These are phyloP conservation scores for Juglanconis oblonga DNA, from an alignment of 2,329 filamentous ascomycete genomes.

Conservation along the genomic window DNA sequence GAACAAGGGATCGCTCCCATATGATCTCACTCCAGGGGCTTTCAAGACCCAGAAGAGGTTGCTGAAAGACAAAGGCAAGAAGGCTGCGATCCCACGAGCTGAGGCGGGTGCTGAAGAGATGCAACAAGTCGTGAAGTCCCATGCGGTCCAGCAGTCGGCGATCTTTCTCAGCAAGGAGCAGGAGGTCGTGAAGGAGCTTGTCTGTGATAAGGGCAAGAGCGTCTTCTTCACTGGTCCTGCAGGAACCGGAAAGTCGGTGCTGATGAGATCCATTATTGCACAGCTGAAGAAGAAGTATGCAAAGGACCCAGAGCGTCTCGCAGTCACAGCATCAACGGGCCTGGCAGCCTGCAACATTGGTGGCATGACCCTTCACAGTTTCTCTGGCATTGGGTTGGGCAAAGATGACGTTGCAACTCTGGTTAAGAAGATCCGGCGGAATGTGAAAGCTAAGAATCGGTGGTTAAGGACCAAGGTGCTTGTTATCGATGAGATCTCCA, in stretches of 20 bases:
- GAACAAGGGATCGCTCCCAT: conserved; percentile 44
- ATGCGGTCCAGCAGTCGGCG: conserved; percentile 42
- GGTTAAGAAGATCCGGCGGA: conserved; percentile 86
- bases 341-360: conserved; percentile 96
- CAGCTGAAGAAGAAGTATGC: conserved; percentile 73
- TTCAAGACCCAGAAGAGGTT: conserved; percentile 77
- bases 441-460: conserved; percentile 80
- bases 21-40: conserved; percentile 72
- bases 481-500: conserved; percentile 92
- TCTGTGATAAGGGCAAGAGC: conserved; percentile 76
- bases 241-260: conserved; percentile 92
- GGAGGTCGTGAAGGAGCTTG: conserved; percentile 75
- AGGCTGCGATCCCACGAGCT: conserved; percentile 32
- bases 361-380: conserved; percentile 93
- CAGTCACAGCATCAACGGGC: conserved; percentile 93
- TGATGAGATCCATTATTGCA: conserved; percentile 88
- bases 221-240: conserved; percentile 98
- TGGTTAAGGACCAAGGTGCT: conserved; percentile 88
- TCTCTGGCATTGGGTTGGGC: conserved; percentile 89
- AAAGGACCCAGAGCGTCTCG: conserved; percentile 77
- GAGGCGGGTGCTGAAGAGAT: conserved; percentile 44
- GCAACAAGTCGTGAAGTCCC: conserved; percentile 36
- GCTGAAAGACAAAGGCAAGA: conserved; percentile 62
- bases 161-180: conserved; percentile 85
- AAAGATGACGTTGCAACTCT: conserved; percentile 81